Evolutionary conservation across 23 red algal genomes (phyloP), one percentile per base, ranked within the genome.

Genomic region (Cyanidiococcus yangmingshanensis): DNA sequence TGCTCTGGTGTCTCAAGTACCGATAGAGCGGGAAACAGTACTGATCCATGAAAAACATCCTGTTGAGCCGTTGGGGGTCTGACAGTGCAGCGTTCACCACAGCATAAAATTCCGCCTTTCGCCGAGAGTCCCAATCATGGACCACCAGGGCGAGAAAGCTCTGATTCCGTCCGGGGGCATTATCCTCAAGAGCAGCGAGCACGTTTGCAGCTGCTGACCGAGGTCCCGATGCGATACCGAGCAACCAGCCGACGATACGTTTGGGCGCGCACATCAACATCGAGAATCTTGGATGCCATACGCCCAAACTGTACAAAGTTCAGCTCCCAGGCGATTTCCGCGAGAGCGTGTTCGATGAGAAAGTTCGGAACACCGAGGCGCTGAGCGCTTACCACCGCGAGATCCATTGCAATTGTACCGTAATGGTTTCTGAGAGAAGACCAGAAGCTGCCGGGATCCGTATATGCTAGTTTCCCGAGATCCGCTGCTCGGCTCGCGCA

Each of bases 201-300:
- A 30, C 63, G 27, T 71, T 71, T 7, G 63, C 63, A 29, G 63
- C 63, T 17, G 63, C 63, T 3, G 63, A 71, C 7, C 63, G 63
- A 12, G 63, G 63, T 17, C n/a, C 63, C 63, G 63, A 71, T 30
- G 12, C n/a, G 3, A 3, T 71, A 30, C 12, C 63, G 63, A 17
- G n/a, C 21, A 35, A 71, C 3, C 3, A 71, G 3, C 16, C 63
- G 27, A 29, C 63, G 63, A 35, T 17, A 30, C 7, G 32, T 35
- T 2, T 25, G 15, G 16, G 63, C 63, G 15, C 63, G 63, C 63
- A 71, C 7, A 35, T 71, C 63, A 3, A 71, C 16, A 35, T 71
- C 27, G 27, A 12, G 27, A 35, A 71, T 30, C n/a, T 29, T 25
- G 63, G 63, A 71, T 7, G 27, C 63, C n/a, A 71, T 71, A 7